These are phyloP conservation scores for Lactuca saligna DNA, from an alignment of 129 eudicot species.

Conservation along the genomic window DNA sequence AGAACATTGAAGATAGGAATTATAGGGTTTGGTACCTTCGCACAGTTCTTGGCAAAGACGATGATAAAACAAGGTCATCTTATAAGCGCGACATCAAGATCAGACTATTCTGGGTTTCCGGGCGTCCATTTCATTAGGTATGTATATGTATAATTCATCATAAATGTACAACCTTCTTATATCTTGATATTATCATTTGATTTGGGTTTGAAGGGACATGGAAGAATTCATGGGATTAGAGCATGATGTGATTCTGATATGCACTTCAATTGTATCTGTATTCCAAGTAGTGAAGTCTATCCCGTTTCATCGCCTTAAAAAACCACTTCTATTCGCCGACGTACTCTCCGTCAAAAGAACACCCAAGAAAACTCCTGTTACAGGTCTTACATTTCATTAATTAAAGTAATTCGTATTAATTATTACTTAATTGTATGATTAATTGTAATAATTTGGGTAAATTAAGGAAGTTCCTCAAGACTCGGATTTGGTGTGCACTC, in stretches of 20 bases:
- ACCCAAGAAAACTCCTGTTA: constrained; percentile 53
- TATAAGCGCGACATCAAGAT: constrained; percentile 64
- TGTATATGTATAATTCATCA: neutral
- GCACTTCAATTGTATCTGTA: constrained; percentile 67
- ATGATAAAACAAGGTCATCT: constrained; percentile 77
- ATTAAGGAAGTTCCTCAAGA: constrained; percentile 56
- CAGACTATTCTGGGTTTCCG: constrained; percentile 49
- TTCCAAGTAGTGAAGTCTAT: constrained; percentile 51
- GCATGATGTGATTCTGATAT: constrained; percentile 55
- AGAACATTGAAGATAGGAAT: constrained; percentile 55
- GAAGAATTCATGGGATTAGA: constrained; percentile 45
- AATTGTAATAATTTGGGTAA: constrained; percentile 11
- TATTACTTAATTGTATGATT: neutral
- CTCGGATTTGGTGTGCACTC: constrained; percentile 73
- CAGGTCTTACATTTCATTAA: constrained; percentile 34
- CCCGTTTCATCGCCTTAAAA: constrained; percentile 43
- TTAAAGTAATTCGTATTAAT: neutral
- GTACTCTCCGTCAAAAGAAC: constrained; percentile 76
- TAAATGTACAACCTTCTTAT: neutral
- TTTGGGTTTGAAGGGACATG: constrained; percentile 41
- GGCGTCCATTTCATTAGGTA: constrained; percentile 52
- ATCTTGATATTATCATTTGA: neutral
- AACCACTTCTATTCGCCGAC: constrained; percentile 54
- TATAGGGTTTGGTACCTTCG: constrained; percentile 74
- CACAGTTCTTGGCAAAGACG: constrained; percentile 65